Evolutionary conservation across 768 basidiomycete species (phyloP).

Genomic region (Leucocoprinus sp.): DNA sequence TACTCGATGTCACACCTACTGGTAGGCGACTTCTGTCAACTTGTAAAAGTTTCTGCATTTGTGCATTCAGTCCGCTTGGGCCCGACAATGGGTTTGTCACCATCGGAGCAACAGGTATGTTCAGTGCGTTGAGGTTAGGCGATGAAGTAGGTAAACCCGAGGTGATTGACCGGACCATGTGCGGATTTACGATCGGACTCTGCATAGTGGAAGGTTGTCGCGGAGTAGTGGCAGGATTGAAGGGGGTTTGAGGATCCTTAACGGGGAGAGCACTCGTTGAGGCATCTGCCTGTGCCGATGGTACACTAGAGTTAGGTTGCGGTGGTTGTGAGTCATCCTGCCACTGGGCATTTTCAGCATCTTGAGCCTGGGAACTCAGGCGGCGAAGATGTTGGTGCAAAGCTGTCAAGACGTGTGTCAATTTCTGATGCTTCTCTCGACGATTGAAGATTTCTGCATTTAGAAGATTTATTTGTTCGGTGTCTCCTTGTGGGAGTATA

Average conservation of each 20-base stretch:
- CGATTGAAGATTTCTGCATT: slow-evolving; percentile 13
- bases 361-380: slow-evolving; percentile 3
- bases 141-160: not conserved
- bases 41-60: slow-evolving; percentile 14
- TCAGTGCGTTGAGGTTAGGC: not conserved
- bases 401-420: slow-evolving; percentile 5
- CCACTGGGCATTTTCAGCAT: not conserved
- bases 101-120: not conserved
- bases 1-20: slow-evolving; percentile 9
- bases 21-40: slow-evolving; percentile 6
- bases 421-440: slow-evolving; percentile 9
- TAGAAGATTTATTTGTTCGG: slow-evolving; percentile 5
- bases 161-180: not conserved
- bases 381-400: slow-evolving; percentile 12
- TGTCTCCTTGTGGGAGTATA: slow-evolving; percentile 16
- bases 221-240: slow-evolving; percentile 1
- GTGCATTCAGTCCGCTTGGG: not conserved
- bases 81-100: not conserved
- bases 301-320: not conserved
- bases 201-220: slow-evolving; percentile 3
- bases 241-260: slow-evolving; percentile 1
- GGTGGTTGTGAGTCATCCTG: not conserved
- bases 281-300: not conserved
- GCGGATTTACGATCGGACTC: slow-evolving; percentile 7
- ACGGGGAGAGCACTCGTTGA: not conserved